Conservation (phyloP, 1,139 yeast genomes). For the Candida albicans region DNA sequence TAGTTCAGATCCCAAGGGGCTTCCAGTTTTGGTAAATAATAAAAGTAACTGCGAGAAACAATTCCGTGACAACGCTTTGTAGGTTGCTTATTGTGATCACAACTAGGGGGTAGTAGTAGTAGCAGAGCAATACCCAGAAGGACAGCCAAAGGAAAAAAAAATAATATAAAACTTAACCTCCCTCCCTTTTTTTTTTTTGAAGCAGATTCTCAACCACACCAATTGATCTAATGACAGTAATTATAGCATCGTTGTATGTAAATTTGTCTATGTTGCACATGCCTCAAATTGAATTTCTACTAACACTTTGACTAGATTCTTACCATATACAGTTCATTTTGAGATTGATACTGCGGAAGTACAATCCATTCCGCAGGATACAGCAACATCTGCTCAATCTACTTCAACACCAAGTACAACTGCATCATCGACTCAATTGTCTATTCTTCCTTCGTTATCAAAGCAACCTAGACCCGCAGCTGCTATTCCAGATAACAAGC, state of each 20-base stretch:
- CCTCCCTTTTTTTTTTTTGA: neutral
- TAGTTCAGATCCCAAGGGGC: no score
- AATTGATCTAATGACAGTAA: constrained; percentile 47
- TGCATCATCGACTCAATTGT: constrained; percentile 12
- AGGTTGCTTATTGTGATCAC: no score
- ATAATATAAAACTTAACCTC: neutral
- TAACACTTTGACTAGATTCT: constrained; percentile 41
- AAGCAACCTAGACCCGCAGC: constrained; percentile 11
- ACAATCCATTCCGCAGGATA: constrained; percentile 10
- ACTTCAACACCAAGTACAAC: constrained; percentile 6
- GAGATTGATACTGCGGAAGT: constrained; percentile 36
- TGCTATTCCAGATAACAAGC: constrained; percentile 4
- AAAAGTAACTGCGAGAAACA: no score
- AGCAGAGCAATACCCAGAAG: no score
- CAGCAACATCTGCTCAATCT: constrained; percentile 6
- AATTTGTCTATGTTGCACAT: neutral
- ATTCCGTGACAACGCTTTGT: no score
- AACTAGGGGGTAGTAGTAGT: no score
- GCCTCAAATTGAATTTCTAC: constrained; percentile 8
- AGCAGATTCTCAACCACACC: neutral
- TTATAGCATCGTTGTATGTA: constrained; percentile 64
- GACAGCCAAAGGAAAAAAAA: neutral
- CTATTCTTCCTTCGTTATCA: constrained; percentile 23
- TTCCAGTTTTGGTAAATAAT: no score
- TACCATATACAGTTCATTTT: constrained; percentile 73